A percentile compares a stretch with the other conserved stretches of the same genome.
These are phyloP conservation scores for Leccinum boreale DNA, from an alignment of 768 basidiomycete species.

Conservation along the genomic window DNA sequence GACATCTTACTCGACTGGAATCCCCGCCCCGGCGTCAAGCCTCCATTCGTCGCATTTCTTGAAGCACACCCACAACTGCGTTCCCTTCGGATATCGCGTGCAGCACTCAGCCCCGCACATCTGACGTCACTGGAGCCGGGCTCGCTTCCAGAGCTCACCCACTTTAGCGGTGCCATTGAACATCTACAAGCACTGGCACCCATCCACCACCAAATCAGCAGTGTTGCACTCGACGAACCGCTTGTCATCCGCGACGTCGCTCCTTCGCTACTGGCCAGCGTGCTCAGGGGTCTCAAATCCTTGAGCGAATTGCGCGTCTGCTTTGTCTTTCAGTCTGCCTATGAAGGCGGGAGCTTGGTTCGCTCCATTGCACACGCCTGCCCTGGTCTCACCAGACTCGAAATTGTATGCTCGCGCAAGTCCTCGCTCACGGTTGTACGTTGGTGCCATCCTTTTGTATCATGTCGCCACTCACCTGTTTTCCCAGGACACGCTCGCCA, in stretches of 20 bases:
- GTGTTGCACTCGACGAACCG: constrained; percentile 61
- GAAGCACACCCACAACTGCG: constrained; percentile 58
- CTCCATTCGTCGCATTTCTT: constrained; percentile 65
- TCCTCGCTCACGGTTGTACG: constrained; percentile 72
- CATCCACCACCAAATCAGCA: constrained; percentile 47
- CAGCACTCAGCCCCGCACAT: constrained; percentile 51
- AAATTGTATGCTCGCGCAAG: constrained; percentile 63
- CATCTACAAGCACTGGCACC: constrained; percentile 61
- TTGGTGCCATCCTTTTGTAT: neutral
- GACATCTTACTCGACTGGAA: constrained; percentile 63
- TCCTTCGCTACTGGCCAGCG: constrained; percentile 53
- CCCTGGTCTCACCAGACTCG: constrained; percentile 59
- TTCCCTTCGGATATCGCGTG: constrained; percentile 48
- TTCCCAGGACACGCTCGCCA: constrained; percentile 45
- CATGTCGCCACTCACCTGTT: neutral
- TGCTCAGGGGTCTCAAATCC: constrained; percentile 54
- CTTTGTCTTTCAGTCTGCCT: constrained; percentile 69
- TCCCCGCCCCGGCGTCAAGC: constrained; percentile 40
- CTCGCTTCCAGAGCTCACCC: constrained; percentile 47
- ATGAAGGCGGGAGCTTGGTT: constrained; percentile 69
- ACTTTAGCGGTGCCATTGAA: constrained; percentile 64
- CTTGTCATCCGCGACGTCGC: constrained; percentile 67
- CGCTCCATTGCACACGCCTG: constrained; percentile 65
- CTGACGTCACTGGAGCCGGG: constrained; percentile 46
- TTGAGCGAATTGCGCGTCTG: constrained; percentile 59